These are phyloP conservation scores for Bryoerythrophyllum caledonicum DNA, from an alignment of 225 moss, liverwort and hornwort genomes.

Conservation along the genomic window DNA sequence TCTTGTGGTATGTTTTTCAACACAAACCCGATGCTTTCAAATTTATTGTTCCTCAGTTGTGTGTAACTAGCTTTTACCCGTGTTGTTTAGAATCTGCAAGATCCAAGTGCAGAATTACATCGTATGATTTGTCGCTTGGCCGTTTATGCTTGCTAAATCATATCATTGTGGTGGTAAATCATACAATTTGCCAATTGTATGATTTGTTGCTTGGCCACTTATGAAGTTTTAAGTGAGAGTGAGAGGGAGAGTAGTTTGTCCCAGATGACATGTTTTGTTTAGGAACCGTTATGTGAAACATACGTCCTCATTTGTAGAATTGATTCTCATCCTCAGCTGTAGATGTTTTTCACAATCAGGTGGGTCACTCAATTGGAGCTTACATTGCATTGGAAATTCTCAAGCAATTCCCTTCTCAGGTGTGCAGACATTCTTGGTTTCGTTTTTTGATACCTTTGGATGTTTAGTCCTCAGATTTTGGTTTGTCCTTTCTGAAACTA, in stretches of 20 bases:
- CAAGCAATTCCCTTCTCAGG: constrained; percentile 35
- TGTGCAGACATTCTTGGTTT: background rate
- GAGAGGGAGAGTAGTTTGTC: no score
- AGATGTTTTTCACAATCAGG: constrained; percentile 26
- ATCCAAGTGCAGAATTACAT: no score
- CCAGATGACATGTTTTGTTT: no score
- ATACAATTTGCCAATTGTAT: no score
- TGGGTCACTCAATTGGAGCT: constrained; percentile 65
- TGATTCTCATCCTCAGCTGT: constrained; percentile 6
- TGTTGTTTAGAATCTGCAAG: no score
- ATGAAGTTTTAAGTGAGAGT: no score
- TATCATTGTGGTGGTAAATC: no score
- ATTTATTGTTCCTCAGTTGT: background rate
- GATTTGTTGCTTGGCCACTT: no score
- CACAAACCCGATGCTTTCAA: background rate
- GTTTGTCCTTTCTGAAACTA: background rate
- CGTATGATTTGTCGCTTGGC: no score
- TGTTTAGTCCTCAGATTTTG: background rate
- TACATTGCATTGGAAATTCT: constrained; percentile 56
- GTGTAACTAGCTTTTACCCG: background rate
- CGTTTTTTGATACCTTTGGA: background rate
- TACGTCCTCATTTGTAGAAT: no score
- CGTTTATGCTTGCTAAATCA: no score
- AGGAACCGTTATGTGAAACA: no score
- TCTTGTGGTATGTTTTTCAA: constrained; percentile 39